Conservation (phyloP, 306 rosid species). For the Gastrolobium bilobum region DNA sequence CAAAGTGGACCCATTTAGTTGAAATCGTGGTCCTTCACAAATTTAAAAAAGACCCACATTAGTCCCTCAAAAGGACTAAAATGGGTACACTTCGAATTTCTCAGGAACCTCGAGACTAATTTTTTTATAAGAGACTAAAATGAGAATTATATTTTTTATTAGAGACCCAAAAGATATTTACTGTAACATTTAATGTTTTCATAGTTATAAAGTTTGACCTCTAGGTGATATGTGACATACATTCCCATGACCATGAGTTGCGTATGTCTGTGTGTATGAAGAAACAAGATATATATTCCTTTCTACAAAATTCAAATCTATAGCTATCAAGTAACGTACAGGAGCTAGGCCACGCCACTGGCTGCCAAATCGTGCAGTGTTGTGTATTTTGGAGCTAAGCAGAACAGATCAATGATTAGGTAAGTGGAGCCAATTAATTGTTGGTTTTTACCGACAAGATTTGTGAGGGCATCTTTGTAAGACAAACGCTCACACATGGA, state of each 20-base stretch:
- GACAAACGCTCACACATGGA: constrained; percentile 22
- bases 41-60: too few relatives aligned
- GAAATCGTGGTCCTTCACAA: too few relatives aligned
- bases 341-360: constrained; percentile 22
- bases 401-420: background rate
- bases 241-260: background rate
- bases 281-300: constrained; percentile 19
- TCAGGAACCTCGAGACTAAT: too few relatives aligned
- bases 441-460: constrained; percentile 45
- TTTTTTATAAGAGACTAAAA: too few relatives aligned
- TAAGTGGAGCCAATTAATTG: constrained; percentile 3
- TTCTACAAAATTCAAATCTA: constrained; percentile 20
- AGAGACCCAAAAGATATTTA: too few relatives aligned
- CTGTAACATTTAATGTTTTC: constrained; percentile 39
- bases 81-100: too few relatives aligned
- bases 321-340: constrained; percentile 22
- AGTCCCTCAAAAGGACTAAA: too few relatives aligned
- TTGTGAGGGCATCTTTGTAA: constrained; percentile 39
- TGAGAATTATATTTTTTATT: too few relatives aligned
- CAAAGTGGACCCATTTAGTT: too few relatives aligned
- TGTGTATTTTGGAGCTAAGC: constrained; percentile 31
- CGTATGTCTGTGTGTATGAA: constrained; percentile 7
- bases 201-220: constrained; percentile 20
- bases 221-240: constrained; percentile 12
- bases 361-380: constrained; percentile 15